Evolutionary conservation across 345 rosid genomes (phyloP).

Genomic region (Eucalyptus curtisii): DNA sequence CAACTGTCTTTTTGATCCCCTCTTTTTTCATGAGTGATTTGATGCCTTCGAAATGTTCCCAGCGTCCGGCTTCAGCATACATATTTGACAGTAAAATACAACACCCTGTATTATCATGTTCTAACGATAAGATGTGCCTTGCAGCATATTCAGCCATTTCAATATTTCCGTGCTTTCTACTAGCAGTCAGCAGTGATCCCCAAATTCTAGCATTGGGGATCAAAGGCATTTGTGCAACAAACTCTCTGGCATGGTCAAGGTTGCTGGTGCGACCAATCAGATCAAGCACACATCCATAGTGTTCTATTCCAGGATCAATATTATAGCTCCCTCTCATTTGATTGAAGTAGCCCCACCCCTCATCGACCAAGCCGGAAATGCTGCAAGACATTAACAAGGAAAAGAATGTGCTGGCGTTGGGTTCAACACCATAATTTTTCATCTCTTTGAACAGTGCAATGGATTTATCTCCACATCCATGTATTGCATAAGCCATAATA

Average conservation of each 20-base stretch:
- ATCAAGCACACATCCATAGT: conserved; percentile 69
- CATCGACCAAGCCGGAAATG: conserved; percentile 50
- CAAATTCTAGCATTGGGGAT: conserved; percentile 55
- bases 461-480: conserved; percentile 44
- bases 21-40: conserved; percentile 36
- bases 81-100: conserved; percentile 56
- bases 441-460: conserved; percentile 35
- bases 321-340: conserved; percentile 46
- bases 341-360: conserved; percentile 60
- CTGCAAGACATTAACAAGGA: conserved; percentile 64
- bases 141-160: conserved; percentile 55
- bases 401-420: conserved; percentile 58
- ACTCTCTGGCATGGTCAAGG: conserved; percentile 31
- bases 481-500: conserved; percentile 65
- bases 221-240: conserved; percentile 53
- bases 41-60: conserved; percentile 50
- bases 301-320: conserved; percentile 69
- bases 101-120: conserved; percentile 71
- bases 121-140: conserved; percentile 17
- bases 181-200: conserved; percentile 70
- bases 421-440: conserved; percentile 31
- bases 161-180: conserved; percentile 39
- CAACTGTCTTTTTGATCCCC: conserved; percentile 34
- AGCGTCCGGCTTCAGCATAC: conserved; percentile 71
- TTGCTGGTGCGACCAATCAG: conserved; percentile 54